Base-by-base conservation (phyloP, 805 yeast genomes). In the Brettanomyces nanus region DNA sequence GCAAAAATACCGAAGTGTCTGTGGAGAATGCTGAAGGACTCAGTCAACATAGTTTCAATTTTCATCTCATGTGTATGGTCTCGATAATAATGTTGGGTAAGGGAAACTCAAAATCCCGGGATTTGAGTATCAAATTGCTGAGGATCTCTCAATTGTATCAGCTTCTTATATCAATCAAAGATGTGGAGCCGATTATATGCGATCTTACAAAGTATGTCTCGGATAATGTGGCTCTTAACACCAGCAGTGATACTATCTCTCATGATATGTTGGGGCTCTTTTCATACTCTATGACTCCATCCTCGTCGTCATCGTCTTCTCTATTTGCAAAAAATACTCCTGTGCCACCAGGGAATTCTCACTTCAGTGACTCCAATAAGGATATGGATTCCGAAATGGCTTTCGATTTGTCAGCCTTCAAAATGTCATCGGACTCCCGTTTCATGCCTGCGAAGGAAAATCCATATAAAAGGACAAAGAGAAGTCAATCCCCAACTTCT, bases 1-100 rank as follows among this genome's bases (percentile, higher is more conserved):
- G 44, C 26, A 37, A 44, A 11, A 40, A 39, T 21, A 30, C 37
- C 30, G 52, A 47, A 7, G 33, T 52, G 9, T 48, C 53, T 13
- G 33, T 46, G 19, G 46, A 45, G 28, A 50, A 47, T 27, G 45
- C 54, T 2, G 59, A 57, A 35, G 40, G 36, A 33, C 36, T 57
- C 29, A 44, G 58, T 28, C 45, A 54, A 21, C 56, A 54, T 36
- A 53, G 61, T 40, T 57, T 57, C 45, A 56, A 57, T 39, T 54
- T 57, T 37, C 62, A 57, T 38, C 43, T 57, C 28, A 23, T 56
- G 31, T 46, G 48, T 13, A 38, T 57, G 38, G 36, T 56, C 22
- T 46, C 59, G n/a, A 44, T 57, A 6, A 44, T 45, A 14, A 39
- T 36, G n/a, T 41, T 57, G 22, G 44, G 48, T 15, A 14, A 14